phyloP scores from a whole-genome alignment of 305 asterid species.

The Rubia balearica region DNA sequence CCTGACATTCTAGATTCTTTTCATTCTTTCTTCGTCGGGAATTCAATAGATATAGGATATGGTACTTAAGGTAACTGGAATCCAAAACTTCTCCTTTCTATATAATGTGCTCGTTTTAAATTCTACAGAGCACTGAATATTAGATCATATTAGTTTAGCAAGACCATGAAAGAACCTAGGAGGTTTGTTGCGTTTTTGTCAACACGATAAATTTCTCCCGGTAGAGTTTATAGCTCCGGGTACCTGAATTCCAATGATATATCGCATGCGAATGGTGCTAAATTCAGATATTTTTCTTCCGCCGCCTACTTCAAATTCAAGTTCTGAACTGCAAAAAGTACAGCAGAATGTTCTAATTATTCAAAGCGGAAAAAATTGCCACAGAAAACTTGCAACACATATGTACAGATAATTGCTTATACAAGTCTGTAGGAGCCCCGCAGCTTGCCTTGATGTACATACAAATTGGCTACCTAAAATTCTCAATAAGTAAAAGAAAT shows the following conservation, averaged over 20 bases:
- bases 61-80: not conserved
- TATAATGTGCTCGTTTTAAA: not conserved
- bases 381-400: not conserved
- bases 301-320: slow-evolving; percentile 91
- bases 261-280: slow-evolving; percentile 76
- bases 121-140: not conserved
- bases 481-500: not conserved
- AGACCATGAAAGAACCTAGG: not conserved
- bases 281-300: slow-evolving; percentile 87
- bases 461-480: not conserved
- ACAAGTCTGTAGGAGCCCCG: slow-evolving; percentile 1
- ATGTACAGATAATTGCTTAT: not conserved
- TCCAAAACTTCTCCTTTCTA: not conserved
- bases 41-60: not conserved
- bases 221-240: not conserved
- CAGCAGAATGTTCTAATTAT: not conserved
- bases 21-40: not conserved
- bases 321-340: slow-evolving; percentile 46
- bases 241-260: slow-evolving; percentile 84
- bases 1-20: not conserved
- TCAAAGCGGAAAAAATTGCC: not conserved
- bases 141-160: not conserved
- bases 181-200: not conserved
- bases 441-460: not conserved
- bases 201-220: not conserved